Evolutionary conservation across 2,329 filamentous ascomycete genomes (phyloP).

Genomic region (Epichloe baconii): DNA sequence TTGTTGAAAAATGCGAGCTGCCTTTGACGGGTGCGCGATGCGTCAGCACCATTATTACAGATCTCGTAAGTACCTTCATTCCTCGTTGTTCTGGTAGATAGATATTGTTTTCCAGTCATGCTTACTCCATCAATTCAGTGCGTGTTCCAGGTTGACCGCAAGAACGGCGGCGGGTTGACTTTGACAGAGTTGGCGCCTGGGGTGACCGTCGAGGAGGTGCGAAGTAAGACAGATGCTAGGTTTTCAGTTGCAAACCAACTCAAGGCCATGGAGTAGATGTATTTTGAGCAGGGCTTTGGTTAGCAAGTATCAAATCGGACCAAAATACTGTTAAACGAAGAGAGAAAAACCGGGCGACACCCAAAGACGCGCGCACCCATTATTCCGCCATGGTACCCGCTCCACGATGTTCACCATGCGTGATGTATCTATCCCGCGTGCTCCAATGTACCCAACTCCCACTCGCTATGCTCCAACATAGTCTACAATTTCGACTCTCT

Average conservation of each 20-base stretch:
- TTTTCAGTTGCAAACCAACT: conserved; percentile 50
- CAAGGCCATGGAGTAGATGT: conserved; percentile 28
- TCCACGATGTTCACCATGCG: too few species aligned
- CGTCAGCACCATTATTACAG: conserved; percentile 62
- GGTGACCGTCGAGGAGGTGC: conserved; percentile 54
- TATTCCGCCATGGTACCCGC: too few species aligned
- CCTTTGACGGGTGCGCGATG: conserved; percentile 53
- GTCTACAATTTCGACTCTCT: conserved; percentile 7
- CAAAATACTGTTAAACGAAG: too few species aligned
- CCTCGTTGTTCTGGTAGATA: too few species aligned
- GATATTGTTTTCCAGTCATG: background rate
- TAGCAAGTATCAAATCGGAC: too few species aligned
- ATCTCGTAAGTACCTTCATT: conserved; percentile 42
- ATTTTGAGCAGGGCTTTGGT: too few species aligned
- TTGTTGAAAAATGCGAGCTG: conserved; percentile 49
- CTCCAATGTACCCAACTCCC: background rate
- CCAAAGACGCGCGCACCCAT: too few species aligned
- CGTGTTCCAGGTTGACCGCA: conserved; percentile 56
- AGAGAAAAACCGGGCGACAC: too few species aligned
- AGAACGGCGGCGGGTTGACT: conserved; percentile 42
- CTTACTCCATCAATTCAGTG: conserved; percentile 29
- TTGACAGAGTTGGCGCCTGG: conserved; percentile 60
- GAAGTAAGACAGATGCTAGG: conserved; percentile 54
- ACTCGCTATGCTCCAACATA: background rate
- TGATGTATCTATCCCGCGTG: background rate